Conservation (phyloP, 148 eudicot species). For the Dianthus caryophyllus region DNA sequence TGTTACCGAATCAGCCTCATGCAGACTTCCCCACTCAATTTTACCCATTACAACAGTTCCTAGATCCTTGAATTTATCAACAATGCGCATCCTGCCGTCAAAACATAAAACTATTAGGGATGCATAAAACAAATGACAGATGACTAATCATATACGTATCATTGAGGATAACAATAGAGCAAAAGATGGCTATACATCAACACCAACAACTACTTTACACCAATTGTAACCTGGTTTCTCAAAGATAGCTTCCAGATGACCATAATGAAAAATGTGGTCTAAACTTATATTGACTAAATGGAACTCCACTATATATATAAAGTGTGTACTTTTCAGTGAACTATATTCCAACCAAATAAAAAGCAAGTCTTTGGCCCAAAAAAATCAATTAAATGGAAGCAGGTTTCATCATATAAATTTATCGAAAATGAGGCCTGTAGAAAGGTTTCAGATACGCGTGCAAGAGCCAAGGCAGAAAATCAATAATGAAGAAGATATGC, state of each 20-base stretch:
- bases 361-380: not conserved
- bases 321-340: not conserved
- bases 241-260: not conserved
- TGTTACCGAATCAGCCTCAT: conserved; percentile 66
- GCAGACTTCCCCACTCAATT: conserved; percentile 77
- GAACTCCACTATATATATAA: not conserved
- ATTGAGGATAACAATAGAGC: not conserved
- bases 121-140: not conserved
- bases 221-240: too few species aligned
- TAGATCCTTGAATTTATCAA: conserved; percentile 85
- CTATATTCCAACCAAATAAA: not conserved
- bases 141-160: not conserved
- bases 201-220: not conserved
- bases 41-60: conserved; percentile 95
- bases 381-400: too few species aligned
- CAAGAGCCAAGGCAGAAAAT: not conserved
- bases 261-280: not conserved
- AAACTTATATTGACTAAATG: not conserved
- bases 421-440: too few species aligned
- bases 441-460: not conserved
- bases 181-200: not conserved
- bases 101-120: not conserved
- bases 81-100: conserved; percentile 61
- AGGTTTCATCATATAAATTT: too few species aligned
- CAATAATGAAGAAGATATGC: not conserved